Percentiles rank a stretch among this genome's conserved stretches.
These are phyloP conservation scores for Syzygium malaccense DNA, from an alignment of 441 rosid species.

Conservation along the genomic window DNA sequence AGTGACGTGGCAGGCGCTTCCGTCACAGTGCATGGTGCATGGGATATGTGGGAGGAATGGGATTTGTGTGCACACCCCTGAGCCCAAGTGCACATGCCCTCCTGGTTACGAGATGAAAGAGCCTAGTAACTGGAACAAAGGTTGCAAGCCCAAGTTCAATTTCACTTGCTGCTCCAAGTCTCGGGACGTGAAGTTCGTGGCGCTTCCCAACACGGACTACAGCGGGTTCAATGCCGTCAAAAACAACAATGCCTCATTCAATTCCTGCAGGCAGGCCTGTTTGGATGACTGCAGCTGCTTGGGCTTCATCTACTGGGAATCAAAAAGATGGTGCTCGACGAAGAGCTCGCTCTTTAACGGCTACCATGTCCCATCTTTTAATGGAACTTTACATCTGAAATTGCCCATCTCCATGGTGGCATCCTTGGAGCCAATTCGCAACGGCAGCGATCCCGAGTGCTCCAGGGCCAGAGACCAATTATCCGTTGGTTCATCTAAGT, in stretches of 20 bases:
- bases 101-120: slow-evolving; percentile 24
- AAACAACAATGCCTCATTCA: background rate
- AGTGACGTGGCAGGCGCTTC: slow-evolving; percentile 23
- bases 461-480: background rate
- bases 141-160: slow-evolving; percentile 30
- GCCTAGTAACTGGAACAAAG: slow-evolving; percentile 24
- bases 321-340: slow-evolving; percentile 11
- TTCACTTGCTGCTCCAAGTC: slow-evolving; percentile 11
- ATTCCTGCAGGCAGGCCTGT: slow-evolving; percentile 26
- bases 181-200: slow-evolving; percentile 15
- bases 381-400: slow-evolving; percentile 22
- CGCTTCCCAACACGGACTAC: slow-evolving; percentile 26
- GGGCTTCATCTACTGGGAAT: slow-evolving; percentile 28
- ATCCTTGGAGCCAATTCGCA: slow-evolving; percentile 2
- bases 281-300: slow-evolving; percentile 24
- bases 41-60: slow-evolving; percentile 45
- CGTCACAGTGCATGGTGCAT: slow-evolving; percentile 22
- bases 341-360: slow-evolving; percentile 34
- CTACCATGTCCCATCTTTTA: slow-evolving; percentile 20
- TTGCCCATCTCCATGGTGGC: slow-evolving; percentile 16
- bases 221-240: slow-evolving; percentile 22
- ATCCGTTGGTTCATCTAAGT: slow-evolving; percentile 8
- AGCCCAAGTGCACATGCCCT: slow-evolving; percentile 37
- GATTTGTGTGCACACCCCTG: slow-evolving; percentile 26
- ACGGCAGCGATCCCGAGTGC: slow-evolving; percentile 9